These are phyloP conservation scores for Citropsis articulata DNA, from an alignment of 345 rosid genomes.

Conservation along the genomic window DNA sequence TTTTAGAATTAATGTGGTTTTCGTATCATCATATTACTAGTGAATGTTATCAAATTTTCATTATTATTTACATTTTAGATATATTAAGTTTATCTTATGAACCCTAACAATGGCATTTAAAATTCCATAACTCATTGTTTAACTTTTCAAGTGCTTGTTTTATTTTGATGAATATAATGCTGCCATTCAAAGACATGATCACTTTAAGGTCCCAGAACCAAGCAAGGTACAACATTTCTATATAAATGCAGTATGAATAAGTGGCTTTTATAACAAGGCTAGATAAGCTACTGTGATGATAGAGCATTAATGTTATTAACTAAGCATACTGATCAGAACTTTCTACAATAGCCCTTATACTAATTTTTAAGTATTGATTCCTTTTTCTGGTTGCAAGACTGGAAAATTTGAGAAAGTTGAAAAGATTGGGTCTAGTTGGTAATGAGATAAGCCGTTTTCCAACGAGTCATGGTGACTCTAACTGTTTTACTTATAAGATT, in stretches of 20 bases:
- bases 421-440: neutral
- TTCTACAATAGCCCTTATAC: neutral
- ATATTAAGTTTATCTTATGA: neutral
- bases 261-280: neutral
- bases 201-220: neutral
- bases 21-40: neutral
- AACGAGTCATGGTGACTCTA: neutral
- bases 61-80: neutral
- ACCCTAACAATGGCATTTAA: too few species aligned
- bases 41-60: neutral
- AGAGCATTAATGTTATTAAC: neutral
- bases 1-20: neutral
- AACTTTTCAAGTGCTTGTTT: too few species aligned
- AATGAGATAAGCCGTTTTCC: neutral
- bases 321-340: too few species aligned
- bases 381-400: neutral
- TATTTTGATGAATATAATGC: too few species aligned
- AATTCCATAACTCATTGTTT: too few species aligned
- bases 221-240: neutral
- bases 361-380: neutral
- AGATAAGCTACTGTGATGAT: too few species aligned
- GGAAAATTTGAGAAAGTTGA: neutral
- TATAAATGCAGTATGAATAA: neutral
- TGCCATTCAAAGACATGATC: too few species aligned
- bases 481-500: too few species aligned